Percentiles rank a stretch among this genome's conserved stretches.
Evolutionary conservation across 1,284 basidiomycete species (phyloP).

Genomic region (Flammula alnicola): DNA sequence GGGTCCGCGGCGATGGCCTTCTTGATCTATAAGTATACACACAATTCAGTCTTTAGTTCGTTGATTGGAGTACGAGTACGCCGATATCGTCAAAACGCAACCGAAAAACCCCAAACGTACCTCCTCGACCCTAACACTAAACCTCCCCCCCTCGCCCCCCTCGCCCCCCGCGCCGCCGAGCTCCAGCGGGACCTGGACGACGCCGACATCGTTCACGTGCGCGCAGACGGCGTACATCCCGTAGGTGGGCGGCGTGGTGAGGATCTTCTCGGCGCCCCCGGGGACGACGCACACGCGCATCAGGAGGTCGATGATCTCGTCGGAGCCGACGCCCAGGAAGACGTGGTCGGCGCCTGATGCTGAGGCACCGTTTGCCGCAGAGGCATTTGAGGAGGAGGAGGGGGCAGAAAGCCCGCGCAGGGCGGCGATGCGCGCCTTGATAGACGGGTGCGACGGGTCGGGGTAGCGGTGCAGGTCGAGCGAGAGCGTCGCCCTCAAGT

Average conservation of each 20-base stretch:
- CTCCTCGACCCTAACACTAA: slow-evolving; percentile 78
- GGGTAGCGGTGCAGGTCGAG: slow-evolving; percentile 86
- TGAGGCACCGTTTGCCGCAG: slow-evolving; percentile 5
- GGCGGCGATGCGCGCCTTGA: slow-evolving; percentile 79
- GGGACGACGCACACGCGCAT: slow-evolving; percentile 91
- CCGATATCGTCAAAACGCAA: no score
- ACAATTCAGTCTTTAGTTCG: slow-evolving; percentile 3
- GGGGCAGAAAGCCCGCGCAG: slow-evolving; percentile 68
- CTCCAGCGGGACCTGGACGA: slow-evolving; percentile 83
- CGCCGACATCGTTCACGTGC: slow-evolving; percentile 90
- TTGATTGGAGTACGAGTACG: no score
- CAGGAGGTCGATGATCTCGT: slow-evolving; percentile 96
- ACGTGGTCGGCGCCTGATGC: slow-evolving; percentile 60
- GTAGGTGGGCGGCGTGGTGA: slow-evolving; percentile 94
- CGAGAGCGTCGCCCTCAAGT: slow-evolving; percentile 37
- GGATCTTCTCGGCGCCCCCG: slow-evolving; percentile 72
- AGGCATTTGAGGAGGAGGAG: no score
- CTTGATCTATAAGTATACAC: slow-evolving; percentile 64
- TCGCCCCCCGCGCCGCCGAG: slow-evolving; percentile 61
- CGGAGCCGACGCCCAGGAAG: slow-evolving; percentile 95
- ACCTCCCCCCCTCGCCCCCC: slow-evolving; percentile 75
- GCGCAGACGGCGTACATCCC: slow-evolving; percentile 98
- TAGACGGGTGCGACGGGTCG: slow-evolving; percentile 78
- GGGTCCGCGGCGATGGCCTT: slow-evolving; percentile 68
- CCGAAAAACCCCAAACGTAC: slow-evolving; percentile 50